Evolutionary conservation across 208 protist species (phyloP).

Genomic region (Perkinsela sp.): DNA sequence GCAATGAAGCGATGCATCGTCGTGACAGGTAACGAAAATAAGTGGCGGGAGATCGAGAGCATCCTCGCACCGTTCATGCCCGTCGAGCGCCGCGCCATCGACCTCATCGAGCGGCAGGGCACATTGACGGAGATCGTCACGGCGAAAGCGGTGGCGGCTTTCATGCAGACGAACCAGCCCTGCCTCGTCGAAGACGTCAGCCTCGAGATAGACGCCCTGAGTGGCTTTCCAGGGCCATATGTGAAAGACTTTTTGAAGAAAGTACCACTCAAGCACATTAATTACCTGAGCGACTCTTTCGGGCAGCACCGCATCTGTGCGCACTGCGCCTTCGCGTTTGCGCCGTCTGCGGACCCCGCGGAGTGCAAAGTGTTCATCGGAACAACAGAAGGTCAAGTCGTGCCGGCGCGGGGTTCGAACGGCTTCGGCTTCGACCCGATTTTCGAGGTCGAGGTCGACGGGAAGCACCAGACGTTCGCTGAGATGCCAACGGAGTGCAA

Average conservation of each 20-base stretch:
- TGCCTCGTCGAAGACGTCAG: conserved; percentile 86
- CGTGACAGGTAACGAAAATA: conserved; percentile 68
- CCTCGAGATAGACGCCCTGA: conserved; percentile 81
- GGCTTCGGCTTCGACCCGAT: conserved; percentile 81
- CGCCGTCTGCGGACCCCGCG: conserved; percentile 5
- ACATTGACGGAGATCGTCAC: conserved; percentile 32
- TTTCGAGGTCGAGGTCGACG: conserved; percentile 53
- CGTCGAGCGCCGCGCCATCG: conserved; percentile 9
- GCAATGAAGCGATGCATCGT: conserved; percentile 8
- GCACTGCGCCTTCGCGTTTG: conserved; percentile 27
- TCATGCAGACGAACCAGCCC: conserved; percentile 3
- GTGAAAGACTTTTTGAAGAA: conserved; percentile 89
- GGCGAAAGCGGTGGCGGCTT: conserved; percentile 42
- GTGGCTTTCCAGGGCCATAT: conserved; percentile 85
- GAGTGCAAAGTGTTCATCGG: conserved; percentile 33
- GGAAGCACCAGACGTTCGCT: conserved; percentile 35
- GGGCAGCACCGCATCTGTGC: conserved; percentile 49
- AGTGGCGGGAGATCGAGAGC: conserved; percentile 36
- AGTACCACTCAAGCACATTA: conserved; percentile 57
- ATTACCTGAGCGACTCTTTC: conserved; percentile 66
- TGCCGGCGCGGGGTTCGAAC: conserved; percentile 21
- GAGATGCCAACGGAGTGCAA: conserved; percentile 61
- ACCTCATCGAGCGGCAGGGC: conserved; percentile 61
- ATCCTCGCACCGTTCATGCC: conserved; percentile 33
- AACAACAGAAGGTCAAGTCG: conserved; percentile 20